These are phyloP conservation scores for Brassica incana DNA, from an alignment of 345 rosid genomes.

Conservation along the genomic window DNA sequence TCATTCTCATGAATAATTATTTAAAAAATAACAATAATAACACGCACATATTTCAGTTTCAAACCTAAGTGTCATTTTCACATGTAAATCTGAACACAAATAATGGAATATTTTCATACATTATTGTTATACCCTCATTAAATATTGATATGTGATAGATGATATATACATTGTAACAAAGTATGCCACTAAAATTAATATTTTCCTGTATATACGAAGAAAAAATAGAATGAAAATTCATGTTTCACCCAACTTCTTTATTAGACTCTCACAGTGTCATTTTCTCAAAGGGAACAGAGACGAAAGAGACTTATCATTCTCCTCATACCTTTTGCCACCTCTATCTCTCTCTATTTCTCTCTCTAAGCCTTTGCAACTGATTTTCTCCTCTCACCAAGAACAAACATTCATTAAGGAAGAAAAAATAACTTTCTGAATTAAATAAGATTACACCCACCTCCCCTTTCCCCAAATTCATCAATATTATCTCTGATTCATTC, in stretches of 20 bases:
- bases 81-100: conserved; percentile 38
- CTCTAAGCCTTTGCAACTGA: conserved; percentile 31
- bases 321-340: conserved; percentile 36
- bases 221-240: conserved; percentile 38
- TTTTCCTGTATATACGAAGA: neutral
- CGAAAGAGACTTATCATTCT: conserved; percentile 43
- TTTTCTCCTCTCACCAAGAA: conserved; percentile 35
- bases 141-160: conserved; percentile 38
- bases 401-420: conserved; percentile 26
- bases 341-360: conserved; percentile 26
- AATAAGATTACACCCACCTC: conserved; percentile 9
- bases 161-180: conserved; percentile 42
- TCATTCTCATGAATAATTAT: neutral
- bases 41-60: conserved; percentile 33
- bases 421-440: conserved; percentile 19
- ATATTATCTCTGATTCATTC: conserved; percentile 17
- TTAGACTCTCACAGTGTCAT: conserved; percentile 36
- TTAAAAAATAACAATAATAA: neutral
- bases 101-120: conserved; percentile 32
- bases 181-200: conserved; percentile 18
- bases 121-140: conserved; percentile 40
- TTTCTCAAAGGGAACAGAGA: conserved; percentile 45
- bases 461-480: conserved; percentile 20
- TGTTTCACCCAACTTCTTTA: conserved; percentile 42
- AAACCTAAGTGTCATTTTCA: conserved; percentile 40